phyloP scores from a whole-genome alignment of 495 filamentous ascomycete species.

The Hypoxylon subgilvum region DNA sequence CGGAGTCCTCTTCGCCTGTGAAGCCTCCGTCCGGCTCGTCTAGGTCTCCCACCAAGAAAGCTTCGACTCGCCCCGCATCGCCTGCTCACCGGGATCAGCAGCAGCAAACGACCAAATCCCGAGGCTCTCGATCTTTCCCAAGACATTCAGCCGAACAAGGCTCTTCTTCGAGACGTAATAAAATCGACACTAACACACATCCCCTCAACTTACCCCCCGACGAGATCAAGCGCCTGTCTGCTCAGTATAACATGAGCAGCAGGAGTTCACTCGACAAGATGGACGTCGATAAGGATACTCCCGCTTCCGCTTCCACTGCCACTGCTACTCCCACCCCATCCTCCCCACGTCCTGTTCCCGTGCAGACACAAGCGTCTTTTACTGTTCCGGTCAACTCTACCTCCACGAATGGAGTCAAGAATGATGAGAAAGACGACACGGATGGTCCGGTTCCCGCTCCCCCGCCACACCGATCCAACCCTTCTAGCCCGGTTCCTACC shows the following conservation, averaged over 20 bases:
- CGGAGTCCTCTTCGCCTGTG: slow-evolving; percentile 37
- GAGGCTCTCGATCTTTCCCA: slow-evolving; percentile 48
- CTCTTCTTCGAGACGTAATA: slow-evolving; percentile 50
- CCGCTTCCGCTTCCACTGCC: too few relatives aligned
- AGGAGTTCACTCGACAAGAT: slow-evolving; percentile 67
- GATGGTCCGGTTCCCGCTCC: slow-evolving; percentile 67
- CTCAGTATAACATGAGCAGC: slow-evolving; percentile 70
- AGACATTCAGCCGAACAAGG: slow-evolving; percentile 48
- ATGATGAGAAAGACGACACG: slow-evolving; percentile 42
- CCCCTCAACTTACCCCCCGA: slow-evolving; percentile 88
- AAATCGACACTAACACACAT: slow-evolving; percentile 73
- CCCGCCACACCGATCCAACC: slow-evolving; percentile 75
- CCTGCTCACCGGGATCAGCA: slow-evolving; percentile 36
- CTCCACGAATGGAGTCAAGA: slow-evolving; percentile 44
- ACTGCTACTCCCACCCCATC: slow-evolving; percentile 51
- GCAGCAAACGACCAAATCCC: slow-evolving; percentile 33
- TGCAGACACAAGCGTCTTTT: slow-evolving; percentile 47
- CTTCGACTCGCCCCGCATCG: slow-evolving; percentile 35
- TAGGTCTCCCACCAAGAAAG: slow-evolving; percentile 36
- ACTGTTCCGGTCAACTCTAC: slow-evolving; percentile 39
- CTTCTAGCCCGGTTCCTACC: slow-evolving; percentile 62
- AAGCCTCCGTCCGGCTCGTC: slow-evolving; percentile 32
- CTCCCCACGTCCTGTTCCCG: slow-evolving; percentile 50
- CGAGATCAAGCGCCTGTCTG: slow-evolving; percentile 74
- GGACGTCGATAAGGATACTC: slow-evolving; percentile 78